Percentiles rank a stretch among this genome's conserved stretches.
Conservation (phyloP, 768 basidiomycete genomes). For the Filobasidium wieringae region DNA sequence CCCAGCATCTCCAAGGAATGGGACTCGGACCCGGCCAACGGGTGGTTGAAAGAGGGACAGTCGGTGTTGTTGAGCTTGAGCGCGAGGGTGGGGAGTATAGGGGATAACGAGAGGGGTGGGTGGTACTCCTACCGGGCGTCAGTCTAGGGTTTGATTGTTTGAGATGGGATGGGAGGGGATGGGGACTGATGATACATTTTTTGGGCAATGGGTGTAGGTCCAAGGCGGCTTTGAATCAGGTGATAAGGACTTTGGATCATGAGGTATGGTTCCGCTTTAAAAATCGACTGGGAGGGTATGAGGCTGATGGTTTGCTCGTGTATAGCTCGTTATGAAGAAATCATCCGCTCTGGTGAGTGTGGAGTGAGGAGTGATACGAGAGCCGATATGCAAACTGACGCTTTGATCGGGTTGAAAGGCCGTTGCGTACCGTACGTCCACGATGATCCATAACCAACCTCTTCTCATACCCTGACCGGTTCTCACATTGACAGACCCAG, state of each 20-base stretch:
- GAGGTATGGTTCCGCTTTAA: too few relatives aligned
- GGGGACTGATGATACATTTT: neutral
- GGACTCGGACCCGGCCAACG: constrained; percentile 35
- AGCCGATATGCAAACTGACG: constrained; percentile 16
- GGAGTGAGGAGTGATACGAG: constrained; percentile 25
- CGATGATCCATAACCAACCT: neutral
- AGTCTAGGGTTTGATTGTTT: constrained; percentile 6
- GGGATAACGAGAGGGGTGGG: constrained; percentile 40
- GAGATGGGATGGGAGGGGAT: neutral
- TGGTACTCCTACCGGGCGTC: constrained; percentile 36
- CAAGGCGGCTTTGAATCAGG: constrained; percentile 42
- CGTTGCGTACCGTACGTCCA: constrained; percentile 24
- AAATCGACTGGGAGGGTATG: constrained; percentile 6
- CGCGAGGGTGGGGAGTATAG: constrained; percentile 41
- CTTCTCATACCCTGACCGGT: neutral
- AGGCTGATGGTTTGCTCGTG: neutral
- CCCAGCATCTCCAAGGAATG: constrained; percentile 15
- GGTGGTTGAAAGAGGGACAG: constrained; percentile 22
- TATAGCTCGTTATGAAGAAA: constrained; percentile 30
- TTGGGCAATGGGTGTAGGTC: constrained; percentile 28
- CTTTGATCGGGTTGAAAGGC: constrained; percentile 21
- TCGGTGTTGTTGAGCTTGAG: constrained; percentile 38
- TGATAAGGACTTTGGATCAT: constrained; percentile 39
- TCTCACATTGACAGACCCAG: constrained; percentile 22
- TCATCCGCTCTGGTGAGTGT: constrained; percentile 34